Percentiles rank a stretch among this genome's conserved stretches.
phyloP scores from a whole-genome alignment of 1,284 basidiomycete genomes.

The Rhodofomes roseus region DNA sequence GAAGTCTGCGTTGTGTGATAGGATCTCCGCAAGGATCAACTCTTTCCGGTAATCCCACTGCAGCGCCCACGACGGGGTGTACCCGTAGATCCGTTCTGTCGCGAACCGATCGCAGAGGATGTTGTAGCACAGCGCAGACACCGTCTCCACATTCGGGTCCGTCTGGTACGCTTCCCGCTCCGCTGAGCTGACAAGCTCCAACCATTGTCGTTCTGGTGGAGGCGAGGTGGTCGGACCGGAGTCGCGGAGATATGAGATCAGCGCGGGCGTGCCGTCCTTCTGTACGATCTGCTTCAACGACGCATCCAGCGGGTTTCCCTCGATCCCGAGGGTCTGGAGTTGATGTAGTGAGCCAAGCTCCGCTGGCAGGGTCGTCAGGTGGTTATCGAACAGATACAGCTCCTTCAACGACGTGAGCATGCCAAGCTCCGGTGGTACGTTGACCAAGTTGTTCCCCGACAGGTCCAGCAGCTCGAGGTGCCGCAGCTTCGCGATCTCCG shows the following conservation, averaged over 20 bases:
- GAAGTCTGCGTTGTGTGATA: conserved; percentile 85
- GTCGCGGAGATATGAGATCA: conserved; percentile 89
- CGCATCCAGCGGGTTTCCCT: conserved; percentile 91
- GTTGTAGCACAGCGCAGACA: conserved; percentile 90
- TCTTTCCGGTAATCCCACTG: conserved; percentile 95
- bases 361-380: conserved; percentile 77
- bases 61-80: conserved; percentile 96
- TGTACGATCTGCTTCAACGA: conserved; percentile 80
- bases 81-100: conserved; percentile 90
- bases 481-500: conserved; percentile 81
- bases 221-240: conserved; percentile 78
- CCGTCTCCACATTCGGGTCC: conserved; percentile 64
- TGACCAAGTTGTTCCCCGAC: conserved; percentile 82
- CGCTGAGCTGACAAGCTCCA: conserved; percentile 66
- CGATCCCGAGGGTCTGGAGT: conserved; percentile 90
- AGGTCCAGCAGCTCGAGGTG: conserved; percentile 91
- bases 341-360: conserved; percentile 93
- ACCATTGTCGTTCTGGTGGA: conserved; percentile 86
- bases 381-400: conserved; percentile 95
- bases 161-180: conserved; percentile 55
- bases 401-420: conserved; percentile 91
- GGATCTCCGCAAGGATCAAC: conserved; percentile 84
- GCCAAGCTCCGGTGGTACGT: conserved; percentile 86
- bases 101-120: conserved; percentile 93
- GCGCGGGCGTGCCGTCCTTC: conserved; percentile 87